Conservation (phyloP, 2,329 filamentous ascomycete genomes). For the Aspergillus clavatus region DNA sequence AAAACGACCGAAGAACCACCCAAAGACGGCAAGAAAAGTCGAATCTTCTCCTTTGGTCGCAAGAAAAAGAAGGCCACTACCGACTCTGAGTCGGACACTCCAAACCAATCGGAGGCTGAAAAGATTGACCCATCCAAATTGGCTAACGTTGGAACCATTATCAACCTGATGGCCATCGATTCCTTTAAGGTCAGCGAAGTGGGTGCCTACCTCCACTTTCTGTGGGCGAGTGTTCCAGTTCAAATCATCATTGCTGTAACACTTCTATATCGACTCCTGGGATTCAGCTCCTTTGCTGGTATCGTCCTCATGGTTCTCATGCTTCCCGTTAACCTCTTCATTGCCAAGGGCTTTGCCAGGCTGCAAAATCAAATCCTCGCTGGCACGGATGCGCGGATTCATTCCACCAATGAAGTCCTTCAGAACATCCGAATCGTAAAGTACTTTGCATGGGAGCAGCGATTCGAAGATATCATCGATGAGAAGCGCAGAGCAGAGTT, state of each 20-base stretch:
- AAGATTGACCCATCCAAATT: slow-evolving; percentile 57
- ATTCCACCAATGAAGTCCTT: slow-evolving; percentile 92
- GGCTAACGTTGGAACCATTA: slow-evolving; percentile 94
- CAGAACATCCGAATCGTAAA: slow-evolving; percentile 99
- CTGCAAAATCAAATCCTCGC: slow-evolving; percentile 89
- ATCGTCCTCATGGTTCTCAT: slow-evolving; percentile 85
- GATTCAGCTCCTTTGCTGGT: slow-evolving; percentile 87
- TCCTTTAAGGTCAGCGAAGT: slow-evolving; percentile 98
- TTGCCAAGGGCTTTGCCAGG: slow-evolving; percentile 77
- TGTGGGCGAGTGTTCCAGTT: slow-evolving; percentile 87
- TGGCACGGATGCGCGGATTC: slow-evolving; percentile 91
- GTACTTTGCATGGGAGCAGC: slow-evolving; percentile 96
- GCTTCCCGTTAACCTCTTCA: slow-evolving; percentile 81
- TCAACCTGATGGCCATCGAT: slow-evolving; percentile 99
- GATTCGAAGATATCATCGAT: slow-evolving; percentile 79
- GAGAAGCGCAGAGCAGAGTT: slow-evolving; percentile 82
- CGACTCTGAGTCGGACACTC: slow-evolving; percentile 17
- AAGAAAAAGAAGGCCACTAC: slow-evolving; percentile 45
- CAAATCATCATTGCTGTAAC: slow-evolving; percentile 77
- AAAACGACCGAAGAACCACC: slow-evolving; percentile 41
- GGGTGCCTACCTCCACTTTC: slow-evolving; percentile 89
- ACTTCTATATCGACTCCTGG: slow-evolving; percentile 84
- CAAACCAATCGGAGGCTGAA: slow-evolving; percentile 22
- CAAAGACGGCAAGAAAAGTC: slow-evolving; percentile 40
- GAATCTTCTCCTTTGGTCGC: slow-evolving; percentile 53